Conservation (phyloP, 148 eudicot genomes). For the Camellia japonica region DNA sequence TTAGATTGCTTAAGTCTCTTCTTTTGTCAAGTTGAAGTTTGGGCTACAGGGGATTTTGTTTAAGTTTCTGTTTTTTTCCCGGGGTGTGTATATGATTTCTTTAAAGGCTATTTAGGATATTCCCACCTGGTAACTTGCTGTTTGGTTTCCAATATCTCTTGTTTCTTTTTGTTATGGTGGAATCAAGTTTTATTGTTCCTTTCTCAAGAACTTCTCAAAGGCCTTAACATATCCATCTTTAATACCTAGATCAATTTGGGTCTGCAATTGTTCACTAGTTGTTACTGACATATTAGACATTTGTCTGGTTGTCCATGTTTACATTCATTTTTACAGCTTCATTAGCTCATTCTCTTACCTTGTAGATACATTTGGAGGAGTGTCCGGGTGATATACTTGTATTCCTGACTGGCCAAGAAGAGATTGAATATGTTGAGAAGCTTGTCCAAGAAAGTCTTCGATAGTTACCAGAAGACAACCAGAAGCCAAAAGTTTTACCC, state of each 20-base stretch:
- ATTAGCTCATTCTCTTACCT: slow-evolving; percentile 15
- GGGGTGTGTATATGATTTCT: neutral
- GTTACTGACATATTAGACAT: neutral
- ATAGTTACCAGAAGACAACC: slow-evolving; percentile 61
- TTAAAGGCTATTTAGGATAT: neutral
- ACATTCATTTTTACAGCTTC: neutral
- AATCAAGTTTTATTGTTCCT: neutral
- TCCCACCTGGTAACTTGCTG: neutral
- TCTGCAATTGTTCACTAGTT: neutral
- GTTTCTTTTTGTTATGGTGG: neutral
- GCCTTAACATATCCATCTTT: neutral
- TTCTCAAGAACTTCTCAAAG: neutral
- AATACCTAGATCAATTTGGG: slow-evolving; percentile 1
- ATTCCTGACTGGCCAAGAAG: slow-evolving; percentile 98
- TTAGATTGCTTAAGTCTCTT: neutral
- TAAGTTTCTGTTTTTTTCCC: neutral
- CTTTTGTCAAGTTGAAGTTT: neutral
- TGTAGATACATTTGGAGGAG: slow-evolving; percentile 82
- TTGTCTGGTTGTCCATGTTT: neutral
- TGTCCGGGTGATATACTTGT: slow-evolving; percentile 92
- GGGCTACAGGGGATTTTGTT: neutral
- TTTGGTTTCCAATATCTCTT: neutral
- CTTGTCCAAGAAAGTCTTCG: slow-evolving; percentile 62
- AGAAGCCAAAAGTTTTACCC: slow-evolving; percentile 50
- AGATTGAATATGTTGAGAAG: slow-evolving; percentile 89